Evolutionary conservation across 2,329 filamentous ascomycete species (phyloP), one percentile per base, ranked within the genome.

Genomic region (Cladobotryum protrusum): DNA sequence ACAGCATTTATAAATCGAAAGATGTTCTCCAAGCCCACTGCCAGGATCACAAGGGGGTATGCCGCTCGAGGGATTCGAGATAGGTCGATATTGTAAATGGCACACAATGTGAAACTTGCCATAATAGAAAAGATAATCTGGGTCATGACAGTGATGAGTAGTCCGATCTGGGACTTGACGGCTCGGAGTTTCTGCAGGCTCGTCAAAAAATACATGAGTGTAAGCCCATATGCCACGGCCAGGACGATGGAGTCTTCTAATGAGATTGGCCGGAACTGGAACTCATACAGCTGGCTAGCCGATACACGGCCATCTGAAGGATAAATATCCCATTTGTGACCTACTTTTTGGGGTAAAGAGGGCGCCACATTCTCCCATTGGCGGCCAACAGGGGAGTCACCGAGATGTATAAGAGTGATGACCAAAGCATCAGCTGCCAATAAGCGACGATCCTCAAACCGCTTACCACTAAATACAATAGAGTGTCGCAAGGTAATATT

Each of bases 381-480:
- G 17, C 71, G 71, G 24, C 81, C 85, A 6, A 88, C 72, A 1
- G 76, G 79, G 0, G 85, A 83, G 58, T 84, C 78, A 33, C 78
- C 74, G 35, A 78, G 78, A 61, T 90, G 85, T 52, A 91, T 77
- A 6, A 92, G 69, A 6, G 87, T 90, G 52, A 92, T 83, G 48
- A 92, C 87, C 5, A 92, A 72, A 2, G 87, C 85, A 68, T 92
- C 87, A 1, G 85, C 87, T 4, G 86, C 86, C 19, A 83, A 72
- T 2, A 92, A 73, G 47, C 73, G 77, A 11, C 81, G 77, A 50
- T 86, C 80, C 50, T 83, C 77, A 56, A 89, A 91, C 4, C 77
- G 75, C 62, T 91, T 90, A n/a, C 87, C 87, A 51, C 86, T 88
- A 57, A 92, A 89, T 15, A 91, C 86, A 47, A 87, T 88, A 2